phyloP scores from a whole-genome alignment of 805 yeast genomes.

The Candida ficus region DNA sequence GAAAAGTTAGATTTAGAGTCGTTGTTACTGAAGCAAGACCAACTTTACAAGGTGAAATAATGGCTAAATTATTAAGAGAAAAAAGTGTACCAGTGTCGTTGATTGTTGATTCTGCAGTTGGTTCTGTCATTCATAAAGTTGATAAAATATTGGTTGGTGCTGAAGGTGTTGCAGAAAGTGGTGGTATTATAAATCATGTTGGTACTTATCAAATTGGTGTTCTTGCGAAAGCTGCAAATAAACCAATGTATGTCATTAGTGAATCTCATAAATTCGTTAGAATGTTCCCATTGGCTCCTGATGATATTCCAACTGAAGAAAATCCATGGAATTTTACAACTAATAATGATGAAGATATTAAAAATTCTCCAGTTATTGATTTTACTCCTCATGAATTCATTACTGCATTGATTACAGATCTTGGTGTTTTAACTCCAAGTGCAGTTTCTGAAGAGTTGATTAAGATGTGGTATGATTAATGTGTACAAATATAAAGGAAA shows the following conservation, averaged over 20 bases:
- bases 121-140: constrained; percentile 83
- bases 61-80: constrained; percentile 63
- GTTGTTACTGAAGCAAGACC: constrained; percentile 93
- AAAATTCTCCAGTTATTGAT: constrained; percentile 61
- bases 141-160: constrained; percentile 97
- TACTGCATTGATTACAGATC: constrained; percentile 92
- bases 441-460: constrained; percentile 98
- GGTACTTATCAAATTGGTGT: constrained; percentile 96
- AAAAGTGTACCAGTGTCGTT: constrained; percentile 82
- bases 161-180: constrained; percentile 98
- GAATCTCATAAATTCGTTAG: constrained; percentile 96
- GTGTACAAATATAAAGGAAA: not conserved
- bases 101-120: constrained; percentile 91
- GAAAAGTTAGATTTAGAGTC: constrained; percentile 79
- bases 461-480: constrained; percentile 92
- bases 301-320: constrained; percentile 70
- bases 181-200: constrained; percentile 93
- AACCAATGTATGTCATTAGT: constrained; percentile 90
- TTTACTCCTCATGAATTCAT: constrained; percentile 95
- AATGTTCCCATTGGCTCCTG: constrained; percentile 89
- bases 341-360: constrained; percentile 28
- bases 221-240: constrained; percentile 81
- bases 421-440: constrained; percentile 95
- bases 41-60: constrained; percentile 62
- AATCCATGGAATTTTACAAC: constrained; percentile 43